phyloP scores from a whole-genome alignment of 345 rosid genomes.

The Populus ilicifolia region DNA sequence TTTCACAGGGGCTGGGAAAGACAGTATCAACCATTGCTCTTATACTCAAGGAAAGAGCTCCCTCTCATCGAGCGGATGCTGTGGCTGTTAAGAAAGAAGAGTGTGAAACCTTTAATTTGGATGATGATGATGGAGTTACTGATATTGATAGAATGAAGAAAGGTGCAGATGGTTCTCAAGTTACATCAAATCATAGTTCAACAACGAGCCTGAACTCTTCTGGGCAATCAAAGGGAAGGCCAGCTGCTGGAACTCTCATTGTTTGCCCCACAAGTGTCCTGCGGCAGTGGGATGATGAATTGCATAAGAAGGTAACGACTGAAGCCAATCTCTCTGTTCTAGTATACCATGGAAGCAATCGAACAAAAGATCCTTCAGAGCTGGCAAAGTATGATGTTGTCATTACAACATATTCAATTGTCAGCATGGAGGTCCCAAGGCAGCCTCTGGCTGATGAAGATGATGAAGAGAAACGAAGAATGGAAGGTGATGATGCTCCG shows the following conservation, averaged over 20 bases:
- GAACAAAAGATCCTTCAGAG: conserved; percentile 82
- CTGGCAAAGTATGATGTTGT: conserved; percentile 91
- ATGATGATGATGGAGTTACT: conserved; percentile 46
- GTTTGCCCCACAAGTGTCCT: conserved; percentile 98
- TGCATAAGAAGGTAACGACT: conserved; percentile 65
- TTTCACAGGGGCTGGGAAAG: conserved; percentile 88
- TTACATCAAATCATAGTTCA: conserved; percentile 18
- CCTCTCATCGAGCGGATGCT: conserved; percentile 34
- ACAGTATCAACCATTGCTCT: conserved; percentile 93
- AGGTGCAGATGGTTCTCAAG: conserved; percentile 25
- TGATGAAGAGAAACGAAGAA: conserved; percentile 52
- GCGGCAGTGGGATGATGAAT: conserved; percentile 92
- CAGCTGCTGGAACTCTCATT: conserved; percentile 90
- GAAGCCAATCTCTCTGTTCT: conserved; percentile 70
- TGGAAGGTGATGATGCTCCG: conserved; percentile 38
- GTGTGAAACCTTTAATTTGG: conserved; percentile 62
- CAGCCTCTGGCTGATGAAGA: conserved; percentile 62
- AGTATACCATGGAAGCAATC: conserved; percentile 83
- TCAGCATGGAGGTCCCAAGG: conserved; percentile 96
- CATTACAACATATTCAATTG: conserved; percentile 89
- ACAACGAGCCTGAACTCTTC: conserved; percentile 17
- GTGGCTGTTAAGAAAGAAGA: conserved; percentile 35
- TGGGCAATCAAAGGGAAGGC: conserved; percentile 59
- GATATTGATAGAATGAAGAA: conserved; percentile 27
- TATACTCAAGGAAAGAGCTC: conserved; percentile 77